phyloP scores from a whole-genome alignment of 768 basidiomycete genomes.

The Pleurotus ostreatus region DNA sequence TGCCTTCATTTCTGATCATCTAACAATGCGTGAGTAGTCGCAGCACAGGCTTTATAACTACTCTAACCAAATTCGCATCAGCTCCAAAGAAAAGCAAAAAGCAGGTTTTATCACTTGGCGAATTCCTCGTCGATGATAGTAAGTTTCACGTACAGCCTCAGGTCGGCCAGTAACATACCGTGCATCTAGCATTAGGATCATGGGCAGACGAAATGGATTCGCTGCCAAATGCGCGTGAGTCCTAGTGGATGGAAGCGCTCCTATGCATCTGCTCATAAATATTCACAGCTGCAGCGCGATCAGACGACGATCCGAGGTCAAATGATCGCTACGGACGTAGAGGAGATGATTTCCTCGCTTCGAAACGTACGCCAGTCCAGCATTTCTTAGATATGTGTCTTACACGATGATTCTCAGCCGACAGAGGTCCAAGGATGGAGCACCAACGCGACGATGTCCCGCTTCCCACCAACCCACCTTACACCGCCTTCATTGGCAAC shows the following conservation, averaged over 20 bases:
- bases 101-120: conserved; percentile 82
- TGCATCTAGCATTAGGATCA: conserved; percentile 69
- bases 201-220: conserved; percentile 99
- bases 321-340: conserved; percentile 53
- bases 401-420: conserved; percentile 31
- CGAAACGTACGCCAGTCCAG: conserved; percentile 47
- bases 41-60: background rate
- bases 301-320: conserved; percentile 59
- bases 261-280: conserved; percentile 9
- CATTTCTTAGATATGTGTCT: background rate
- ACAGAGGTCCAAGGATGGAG: conserved; percentile 39
- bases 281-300: conserved; percentile 59
- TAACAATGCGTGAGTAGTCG: conserved; percentile 13
- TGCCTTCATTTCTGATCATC: background rate
- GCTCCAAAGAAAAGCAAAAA: conserved; percentile 91
- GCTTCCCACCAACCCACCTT: conserved; percentile 92
- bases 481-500: conserved; percentile 96
- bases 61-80: conserved; percentile 22
- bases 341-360: conserved; percentile 61
- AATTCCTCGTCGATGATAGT: conserved; percentile 89
- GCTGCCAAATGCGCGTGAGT: conserved; percentile 91
- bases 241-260: background rate
- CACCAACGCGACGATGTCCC: conserved; percentile 87
- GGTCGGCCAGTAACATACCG: conserved; percentile 13
- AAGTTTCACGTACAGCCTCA: conserved; percentile 26